phyloP scores from a whole-genome alignment of 192 early-diverging fungal species.

The Nowakowskiella sp. region DNA sequence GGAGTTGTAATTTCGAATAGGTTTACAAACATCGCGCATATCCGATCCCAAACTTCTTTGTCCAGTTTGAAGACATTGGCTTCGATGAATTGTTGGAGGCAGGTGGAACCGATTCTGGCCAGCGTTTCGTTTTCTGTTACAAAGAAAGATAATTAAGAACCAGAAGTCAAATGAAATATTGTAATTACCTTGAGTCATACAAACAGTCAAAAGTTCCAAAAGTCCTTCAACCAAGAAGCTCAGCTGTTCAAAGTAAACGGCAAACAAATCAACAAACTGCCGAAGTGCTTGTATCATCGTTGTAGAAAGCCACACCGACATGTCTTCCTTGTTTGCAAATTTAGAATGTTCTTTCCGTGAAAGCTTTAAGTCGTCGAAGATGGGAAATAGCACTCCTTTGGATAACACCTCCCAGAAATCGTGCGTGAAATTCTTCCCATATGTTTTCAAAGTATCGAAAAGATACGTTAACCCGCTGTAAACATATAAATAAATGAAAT shows the following conservation, averaged over 20 bases:
- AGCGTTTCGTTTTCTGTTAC: conserved; percentile 74
- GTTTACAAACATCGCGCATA: conserved; percentile 59
- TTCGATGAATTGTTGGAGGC: conserved; percentile 82
- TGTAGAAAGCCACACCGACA: conserved; percentile 88
- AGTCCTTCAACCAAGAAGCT: conserved; percentile 67
- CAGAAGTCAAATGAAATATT: not conserved
- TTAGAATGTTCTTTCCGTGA: conserved; percentile 42
- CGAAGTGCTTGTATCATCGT: conserved; percentile 89
- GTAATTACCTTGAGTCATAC: conserved; percentile 71
- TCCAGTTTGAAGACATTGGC: conserved; percentile 68
- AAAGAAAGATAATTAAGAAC: not conserved
- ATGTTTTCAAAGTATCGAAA: conserved; percentile 71
- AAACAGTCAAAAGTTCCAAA: conserved; percentile 70
- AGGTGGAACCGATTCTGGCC: conserved; percentile 80
- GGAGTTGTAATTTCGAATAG: conserved; percentile 80
- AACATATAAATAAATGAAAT: too few species aligned
- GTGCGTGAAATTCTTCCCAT: conserved; percentile 64
- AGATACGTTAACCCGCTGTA: conserved; percentile 68
- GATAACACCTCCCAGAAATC: conserved; percentile 78
- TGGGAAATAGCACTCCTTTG: conserved; percentile 77
- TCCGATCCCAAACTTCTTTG: conserved; percentile 59
- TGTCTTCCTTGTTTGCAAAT: conserved; percentile 73
- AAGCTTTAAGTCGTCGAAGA: conserved; percentile 78
- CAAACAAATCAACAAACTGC: conserved; percentile 78
- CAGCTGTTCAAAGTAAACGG: conserved; percentile 65